Evolutionary conservation across 192 early-diverging fungal species (phyloP).

Genomic region (Entrophospora sp.): DNA sequence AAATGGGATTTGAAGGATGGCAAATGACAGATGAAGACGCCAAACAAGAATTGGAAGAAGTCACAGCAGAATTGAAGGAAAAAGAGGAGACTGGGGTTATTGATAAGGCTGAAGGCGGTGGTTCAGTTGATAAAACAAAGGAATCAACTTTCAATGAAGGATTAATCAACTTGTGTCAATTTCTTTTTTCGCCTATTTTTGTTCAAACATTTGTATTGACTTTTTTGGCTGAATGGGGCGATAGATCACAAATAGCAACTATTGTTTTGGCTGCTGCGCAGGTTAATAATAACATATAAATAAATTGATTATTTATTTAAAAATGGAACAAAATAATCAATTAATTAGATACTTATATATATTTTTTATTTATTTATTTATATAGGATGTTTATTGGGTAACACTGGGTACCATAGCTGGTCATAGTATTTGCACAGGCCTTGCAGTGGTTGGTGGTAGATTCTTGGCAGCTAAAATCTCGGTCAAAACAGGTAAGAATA

Average conservation of each 20-base stretch:
- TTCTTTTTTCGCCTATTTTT: slow-evolving; percentile 85
- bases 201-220: slow-evolving; percentile 94
- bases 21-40: slow-evolving; percentile 83
- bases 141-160: slow-evolving; percentile 35
- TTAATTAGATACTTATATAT: not conserved
- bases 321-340: too few species aligned
- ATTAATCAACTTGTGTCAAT: slow-evolving; percentile 61
- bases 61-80: slow-evolving; percentile 79
- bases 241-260: slow-evolving; percentile 92
- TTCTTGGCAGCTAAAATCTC: slow-evolving; percentile 80
- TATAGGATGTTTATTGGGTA: slow-evolving; percentile 82
- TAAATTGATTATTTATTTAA: not conserved
- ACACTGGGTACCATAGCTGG: slow-evolving; percentile 80
- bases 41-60: slow-evolving; percentile 84
- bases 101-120: slow-evolving; percentile 50
- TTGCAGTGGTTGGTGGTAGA: slow-evolving; percentile 91
- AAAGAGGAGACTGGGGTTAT: slow-evolving; percentile 56
- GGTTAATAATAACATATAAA: slow-evolving; percentile 32
- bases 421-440: slow-evolving; percentile 83
- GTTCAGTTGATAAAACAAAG: slow-evolving; percentile 30
- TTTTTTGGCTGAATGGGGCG: slow-evolving; percentile 97
- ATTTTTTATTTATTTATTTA: not conserved
- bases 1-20: slow-evolving; percentile 77
- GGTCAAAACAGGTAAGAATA: slow-evolving; percentile 61
- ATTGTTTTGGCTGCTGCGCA: slow-evolving; percentile 93